Evolutionary conservation across 208 protist genomes (phyloP).

Genomic region (Trypanosomatidae sp.): DNA sequence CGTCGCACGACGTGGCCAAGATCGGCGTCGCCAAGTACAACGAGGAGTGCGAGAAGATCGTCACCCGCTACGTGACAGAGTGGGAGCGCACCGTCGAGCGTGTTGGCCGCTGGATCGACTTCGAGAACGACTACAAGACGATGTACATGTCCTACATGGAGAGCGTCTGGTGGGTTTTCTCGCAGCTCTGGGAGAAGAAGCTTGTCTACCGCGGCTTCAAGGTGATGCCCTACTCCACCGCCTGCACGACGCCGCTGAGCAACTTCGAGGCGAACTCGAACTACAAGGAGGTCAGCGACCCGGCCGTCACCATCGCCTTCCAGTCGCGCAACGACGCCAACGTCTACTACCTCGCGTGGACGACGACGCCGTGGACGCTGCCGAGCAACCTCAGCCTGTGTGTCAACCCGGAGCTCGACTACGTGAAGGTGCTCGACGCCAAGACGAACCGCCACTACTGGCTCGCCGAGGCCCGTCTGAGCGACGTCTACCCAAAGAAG

Average conservation of each 20-base stretch:
- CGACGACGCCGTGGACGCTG: conserved; percentile 99
- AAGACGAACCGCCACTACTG: conserved; percentile 84
- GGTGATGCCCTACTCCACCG: conserved; percentile 99
- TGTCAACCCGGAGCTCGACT: conserved; percentile 98
- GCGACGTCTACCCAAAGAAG: conserved; percentile 79
- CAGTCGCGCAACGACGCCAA: conserved; percentile 72
- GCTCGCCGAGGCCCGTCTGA: conserved; percentile 75
- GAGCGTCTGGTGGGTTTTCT: conserved; percentile 99
- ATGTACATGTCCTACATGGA: conserved; percentile 99
- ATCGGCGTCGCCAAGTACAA: conserved; percentile 99
- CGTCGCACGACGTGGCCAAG: conserved; percentile 94
- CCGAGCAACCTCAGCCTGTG: conserved; percentile 99
- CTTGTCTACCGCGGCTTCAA: conserved; percentile 99
- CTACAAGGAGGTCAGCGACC: conserved; percentile 98
- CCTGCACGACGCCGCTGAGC: conserved; percentile 98
- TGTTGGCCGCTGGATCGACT: conserved; percentile 99
- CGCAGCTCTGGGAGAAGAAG: conserved; percentile 96
- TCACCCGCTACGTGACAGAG: conserved; percentile 98
- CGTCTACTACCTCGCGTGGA: conserved; percentile 98
- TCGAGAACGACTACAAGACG: conserved; percentile 99
- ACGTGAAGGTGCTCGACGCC: conserved; percentile 96
- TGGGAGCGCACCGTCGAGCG: conserved; percentile 97
- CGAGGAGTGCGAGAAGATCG: conserved; percentile 97
- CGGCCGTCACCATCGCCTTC: conserved; percentile 93
- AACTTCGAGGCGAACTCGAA: conserved; percentile 99